phyloP scores from a whole-genome alignment of 345 rosid species.

The Salix purpurea region DNA sequence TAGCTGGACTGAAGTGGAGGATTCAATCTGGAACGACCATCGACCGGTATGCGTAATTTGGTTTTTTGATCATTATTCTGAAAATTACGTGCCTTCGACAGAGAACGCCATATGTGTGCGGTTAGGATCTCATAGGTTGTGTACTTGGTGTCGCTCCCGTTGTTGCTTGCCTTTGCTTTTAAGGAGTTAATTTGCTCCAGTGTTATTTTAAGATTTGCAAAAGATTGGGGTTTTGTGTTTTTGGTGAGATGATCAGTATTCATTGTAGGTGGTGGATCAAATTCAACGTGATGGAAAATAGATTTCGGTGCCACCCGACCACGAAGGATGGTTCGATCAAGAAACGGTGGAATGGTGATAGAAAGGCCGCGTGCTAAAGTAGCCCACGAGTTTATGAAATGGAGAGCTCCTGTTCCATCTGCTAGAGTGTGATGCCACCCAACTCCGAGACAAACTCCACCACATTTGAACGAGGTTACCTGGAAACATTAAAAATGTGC shows the following conservation, averaged over 20 bases:
- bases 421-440: conserved; percentile 1
- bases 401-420: not conserved
- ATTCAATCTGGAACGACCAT: conserved; percentile 3
- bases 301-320: not conserved
- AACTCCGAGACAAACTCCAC: conserved; percentile 11
- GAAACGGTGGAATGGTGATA: not conserved
- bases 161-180: not conserved
- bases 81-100: not conserved
- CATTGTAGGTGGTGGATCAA: not conserved
- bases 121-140: conserved; percentile 2
- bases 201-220: not conserved
- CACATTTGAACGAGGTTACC: conserved; percentile 11
- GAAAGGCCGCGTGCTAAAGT: not conserved
- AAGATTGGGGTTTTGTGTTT: not conserved
- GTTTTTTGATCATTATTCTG: conserved; percentile 1
- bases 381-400: conserved; percentile 9
- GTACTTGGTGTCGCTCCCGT: not conserved
- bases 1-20: conserved; percentile 4
- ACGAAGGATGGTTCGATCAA: conserved; percentile 11
- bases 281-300: not conserved
- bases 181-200: not conserved
- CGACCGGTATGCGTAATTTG: not conserved
- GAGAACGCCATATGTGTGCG: conserved; percentile 14
- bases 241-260: not conserved
- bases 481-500: not conserved